phyloP scores from a whole-genome alignment of 257 asterid genomes.

The Misopates orontium region DNA sequence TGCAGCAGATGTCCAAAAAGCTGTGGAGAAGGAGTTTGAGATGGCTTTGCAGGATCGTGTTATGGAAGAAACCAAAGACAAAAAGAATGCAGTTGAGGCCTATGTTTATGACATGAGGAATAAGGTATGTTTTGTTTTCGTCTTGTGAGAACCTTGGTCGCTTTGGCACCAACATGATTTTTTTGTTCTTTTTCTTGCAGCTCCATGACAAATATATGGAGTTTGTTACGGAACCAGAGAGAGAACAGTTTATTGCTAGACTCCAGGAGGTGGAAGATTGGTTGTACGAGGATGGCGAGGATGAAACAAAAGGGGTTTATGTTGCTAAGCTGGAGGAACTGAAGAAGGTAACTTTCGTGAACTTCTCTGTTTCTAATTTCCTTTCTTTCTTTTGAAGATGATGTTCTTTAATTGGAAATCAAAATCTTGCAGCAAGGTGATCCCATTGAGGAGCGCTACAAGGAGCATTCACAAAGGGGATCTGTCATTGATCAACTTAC shows the following conservation, averaged over 20 bases:
- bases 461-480: slow-evolving; percentile 76
- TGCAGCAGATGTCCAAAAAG: slow-evolving; percentile 73
- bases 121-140: slow-evolving; percentile 48
- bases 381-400: background rate
- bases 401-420: background rate
- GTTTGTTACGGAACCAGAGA: slow-evolving; percentile 67
- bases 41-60: slow-evolving; percentile 98
- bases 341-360: slow-evolving; percentile 37
- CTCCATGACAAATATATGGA: slow-evolving; percentile 73
- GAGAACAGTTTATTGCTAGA: slow-evolving; percentile 61
- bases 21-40: slow-evolving; percentile 90
- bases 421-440: slow-evolving; percentile 73
- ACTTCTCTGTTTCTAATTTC: too few relatives aligned
- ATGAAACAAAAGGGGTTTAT: slow-evolving; percentile 76
- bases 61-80: slow-evolving; percentile 98
- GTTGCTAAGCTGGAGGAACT: slow-evolving; percentile 89
- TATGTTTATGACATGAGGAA: slow-evolving; percentile 93
- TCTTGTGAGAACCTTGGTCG: background rate
- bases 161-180: slow-evolving; percentile 3
- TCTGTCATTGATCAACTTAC: slow-evolving; percentile 59
- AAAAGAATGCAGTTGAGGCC: slow-evolving; percentile 95
- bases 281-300: slow-evolving; percentile 97
- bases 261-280: slow-evolving; percentile 97
- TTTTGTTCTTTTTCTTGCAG: slow-evolving; percentile 47
- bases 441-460: slow-evolving; percentile 84